Base-by-base conservation (phyloP, 2,329 filamentous ascomycete genomes). In the Camptophora hylomeconis region DNA sequence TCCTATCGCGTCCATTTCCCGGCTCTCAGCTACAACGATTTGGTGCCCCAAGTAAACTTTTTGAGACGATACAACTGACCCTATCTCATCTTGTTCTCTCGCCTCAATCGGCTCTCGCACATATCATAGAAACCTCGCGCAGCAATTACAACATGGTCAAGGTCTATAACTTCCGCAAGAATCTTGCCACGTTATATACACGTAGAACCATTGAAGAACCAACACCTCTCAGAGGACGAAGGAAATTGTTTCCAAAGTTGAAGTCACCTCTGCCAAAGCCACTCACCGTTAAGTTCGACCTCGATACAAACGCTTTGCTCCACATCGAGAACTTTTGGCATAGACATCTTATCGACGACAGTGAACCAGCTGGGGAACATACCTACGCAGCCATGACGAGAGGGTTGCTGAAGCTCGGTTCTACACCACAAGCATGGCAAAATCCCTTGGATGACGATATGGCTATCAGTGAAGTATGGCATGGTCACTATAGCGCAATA, bases 281-380 rank as follows among this genome's bases (percentile, higher is more conserved):
- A 17, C 37, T 46, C 9, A 38, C 49, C 12, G 18, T 34, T 3
- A 30, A 39, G 3, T 31, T 39, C 1, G 28, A 35, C 2, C 32
- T 56, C 3, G 39, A 56, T 22, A 37, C 56, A 4, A 12, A 38
- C 15, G 45, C 39, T 5, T 24, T 58, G n/a, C 31, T 58, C 14
- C 50, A 57, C 20, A 50, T 59, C 11, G 49, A 54, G 9, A 55
- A 54, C 33, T 60, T 59, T 33, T 60, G 55, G 55, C 50, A 56
- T 19, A 45, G 49, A 3, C 55, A 60, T 37, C 33, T 60, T 5
- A 43, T 53, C 7, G 49, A 45, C 14, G 29, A 33, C n/a, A 24
- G 15, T 11, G 20, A 26, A 19, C 14, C 30, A n/a, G 33, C 31
- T 14, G 25, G 26, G n/a, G 37, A 42, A 25, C 30, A 36, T 18